A percentile compares a stretch with the other conserved stretches of the same genome.
Conservation (phyloP, 2,329 filamentous ascomycete species). For the Ilyonectria destructans region DNA sequence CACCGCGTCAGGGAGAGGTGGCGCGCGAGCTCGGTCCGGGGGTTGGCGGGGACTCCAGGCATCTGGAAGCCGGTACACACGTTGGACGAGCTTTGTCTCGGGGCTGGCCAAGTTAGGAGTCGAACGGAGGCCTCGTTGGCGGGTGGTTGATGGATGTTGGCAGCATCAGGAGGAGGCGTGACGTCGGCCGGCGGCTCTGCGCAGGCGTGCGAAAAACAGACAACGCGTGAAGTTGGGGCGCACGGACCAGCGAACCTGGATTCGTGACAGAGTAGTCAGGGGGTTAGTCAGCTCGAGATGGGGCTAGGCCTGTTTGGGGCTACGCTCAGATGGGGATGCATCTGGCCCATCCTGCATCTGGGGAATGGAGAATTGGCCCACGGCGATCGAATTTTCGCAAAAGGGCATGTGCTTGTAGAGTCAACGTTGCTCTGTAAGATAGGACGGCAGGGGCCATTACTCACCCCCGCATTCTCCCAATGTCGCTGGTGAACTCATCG, state of each 20-base stretch:
- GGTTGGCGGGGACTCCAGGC: slow-evolving; percentile 48
- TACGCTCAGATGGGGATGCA: slow-evolving; percentile 25
- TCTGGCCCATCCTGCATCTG: slow-evolving; percentile 24
- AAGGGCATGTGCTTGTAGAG: neutral
- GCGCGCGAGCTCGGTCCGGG: slow-evolving; percentile 53
- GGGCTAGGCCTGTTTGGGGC: slow-evolving; percentile 21
- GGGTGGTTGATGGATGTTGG: slow-evolving; percentile 49
- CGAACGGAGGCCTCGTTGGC: slow-evolving; percentile 43
- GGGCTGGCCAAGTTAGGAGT: slow-evolving; percentile 37
- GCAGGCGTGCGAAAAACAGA: slow-evolving; percentile 57
- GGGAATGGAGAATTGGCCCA: slow-evolving; percentile 24
- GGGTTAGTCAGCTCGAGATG: slow-evolving; percentile 35
- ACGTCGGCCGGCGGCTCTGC: slow-evolving; percentile 54
- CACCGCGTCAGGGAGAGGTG: slow-evolving; percentile 50
- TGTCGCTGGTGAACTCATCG: neutral
- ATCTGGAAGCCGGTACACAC: slow-evolving; percentile 47
- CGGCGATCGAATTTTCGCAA: slow-evolving; percentile 13
- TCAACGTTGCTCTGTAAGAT: neutral
- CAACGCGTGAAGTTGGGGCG: slow-evolving; percentile 60
- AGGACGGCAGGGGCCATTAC: neutral
- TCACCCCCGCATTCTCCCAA: neutral
- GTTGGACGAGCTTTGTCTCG: slow-evolving; percentile 24
- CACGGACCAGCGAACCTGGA: slow-evolving; percentile 48
- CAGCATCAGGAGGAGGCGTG: slow-evolving; percentile 53
- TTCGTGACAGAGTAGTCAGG: slow-evolving; percentile 26